Conservation (phyloP, 2,329 filamentous ascomycete genomes). For the Diplodia mutila region DNA sequence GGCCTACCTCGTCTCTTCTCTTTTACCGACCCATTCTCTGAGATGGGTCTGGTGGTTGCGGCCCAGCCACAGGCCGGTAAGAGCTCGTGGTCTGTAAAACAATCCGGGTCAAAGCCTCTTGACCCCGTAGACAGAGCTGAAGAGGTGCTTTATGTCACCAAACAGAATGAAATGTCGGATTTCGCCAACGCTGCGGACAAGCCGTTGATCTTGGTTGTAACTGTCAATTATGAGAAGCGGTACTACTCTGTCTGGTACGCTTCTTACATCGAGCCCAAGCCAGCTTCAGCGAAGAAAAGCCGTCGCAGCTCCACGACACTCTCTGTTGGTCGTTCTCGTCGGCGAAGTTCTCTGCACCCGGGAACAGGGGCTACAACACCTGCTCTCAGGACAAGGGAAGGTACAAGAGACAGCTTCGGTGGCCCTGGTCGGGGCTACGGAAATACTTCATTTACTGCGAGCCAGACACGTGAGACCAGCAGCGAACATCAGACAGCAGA, state of each 20-base stretch:
- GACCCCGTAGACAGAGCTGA: constrained; percentile 75
- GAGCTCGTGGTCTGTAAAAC: constrained; percentile 34
- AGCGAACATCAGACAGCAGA: constrained; percentile 47
- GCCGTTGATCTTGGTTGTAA: constrained; percentile 73
- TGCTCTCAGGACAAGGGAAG: constrained; percentile 62
- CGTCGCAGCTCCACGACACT: constrained; percentile 30
- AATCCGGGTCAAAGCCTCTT: constrained; percentile 40
- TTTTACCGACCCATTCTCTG: constrained; percentile 81
- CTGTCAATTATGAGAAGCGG: constrained; percentile 74
- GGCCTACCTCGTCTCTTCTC: constrained; percentile 79
- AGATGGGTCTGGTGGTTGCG: constrained; percentile 78
- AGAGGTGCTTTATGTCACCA: constrained; percentile 81
- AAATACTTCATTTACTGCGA: constrained; percentile 42
- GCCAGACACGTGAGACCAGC: constrained; percentile 37
- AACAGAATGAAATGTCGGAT: constrained; percentile 59
- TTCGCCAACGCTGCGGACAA: constrained; percentile 47
- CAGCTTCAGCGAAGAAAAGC: constrained; percentile 47
- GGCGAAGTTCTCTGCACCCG: constrained; percentile 61
- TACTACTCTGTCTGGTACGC: constrained; percentile 85
- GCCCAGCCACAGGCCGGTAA: constrained; percentile 30
- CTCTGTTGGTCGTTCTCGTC: constrained; percentile 56
- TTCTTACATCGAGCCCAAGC: constrained; percentile 72
- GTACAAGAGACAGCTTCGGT: constrained; percentile 77
- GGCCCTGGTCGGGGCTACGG: constrained; percentile 51
- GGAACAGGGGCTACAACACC: constrained; percentile 77